Percentiles rank a stretch among this genome's conserved stretches.
phyloP scores from a whole-genome alignment of 1,139 yeast genomes.

The Geotrichum citri-aurantii region DNA sequence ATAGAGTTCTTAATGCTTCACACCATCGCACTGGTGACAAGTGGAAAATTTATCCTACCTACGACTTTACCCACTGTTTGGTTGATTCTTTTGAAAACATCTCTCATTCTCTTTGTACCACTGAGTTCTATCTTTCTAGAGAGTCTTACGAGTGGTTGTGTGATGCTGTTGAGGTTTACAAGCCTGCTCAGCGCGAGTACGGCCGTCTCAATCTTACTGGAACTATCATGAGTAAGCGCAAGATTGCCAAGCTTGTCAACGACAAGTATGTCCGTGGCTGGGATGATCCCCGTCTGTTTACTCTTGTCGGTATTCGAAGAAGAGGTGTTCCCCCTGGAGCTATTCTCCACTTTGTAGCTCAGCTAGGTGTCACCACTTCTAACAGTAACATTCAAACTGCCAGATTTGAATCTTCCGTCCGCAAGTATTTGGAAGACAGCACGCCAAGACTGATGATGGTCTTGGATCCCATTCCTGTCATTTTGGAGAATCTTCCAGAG shows the following conservation, averaged over 20 bases:
- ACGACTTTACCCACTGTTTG: conserved; percentile 97
- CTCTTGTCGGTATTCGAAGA: conserved; percentile 90
- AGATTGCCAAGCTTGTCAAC: conserved; percentile 85
- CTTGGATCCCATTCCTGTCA: conserved; percentile 77
- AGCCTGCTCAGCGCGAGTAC: conserved; percentile 98
- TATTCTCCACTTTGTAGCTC: conserved; percentile 83
- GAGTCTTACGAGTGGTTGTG: conserved; percentile 98
- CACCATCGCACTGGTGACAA: conserved; percentile 96
- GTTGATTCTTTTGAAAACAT: conserved; percentile 97
- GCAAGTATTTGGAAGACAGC: conserved; percentile 80
- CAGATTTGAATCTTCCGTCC: conserved; percentile 83
- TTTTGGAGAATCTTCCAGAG: conserved; percentile 75
- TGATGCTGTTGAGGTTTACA: conserved; percentile 87
- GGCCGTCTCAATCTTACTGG: conserved; percentile 96
- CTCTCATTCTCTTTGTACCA: conserved; percentile 90
- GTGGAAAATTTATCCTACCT: conserved; percentile 98
- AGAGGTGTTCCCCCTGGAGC: conserved; percentile 99
- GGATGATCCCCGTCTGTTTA: conserved; percentile 97
- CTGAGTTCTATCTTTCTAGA: conserved; percentile 86
- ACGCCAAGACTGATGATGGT: conserved; percentile 96
- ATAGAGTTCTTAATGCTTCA: conserved; percentile 83
- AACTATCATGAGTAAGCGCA: conserved; percentile 89
- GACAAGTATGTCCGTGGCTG: conserved; percentile 84
- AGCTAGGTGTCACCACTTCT: conserved; percentile 93
- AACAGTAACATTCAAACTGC: conserved; percentile 85